Evolutionary conservation across 495 filamentous ascomycete genomes (phyloP), one percentile per base, ranked within the genome.

Genomic region (Margaritispora aquatica): DNA sequence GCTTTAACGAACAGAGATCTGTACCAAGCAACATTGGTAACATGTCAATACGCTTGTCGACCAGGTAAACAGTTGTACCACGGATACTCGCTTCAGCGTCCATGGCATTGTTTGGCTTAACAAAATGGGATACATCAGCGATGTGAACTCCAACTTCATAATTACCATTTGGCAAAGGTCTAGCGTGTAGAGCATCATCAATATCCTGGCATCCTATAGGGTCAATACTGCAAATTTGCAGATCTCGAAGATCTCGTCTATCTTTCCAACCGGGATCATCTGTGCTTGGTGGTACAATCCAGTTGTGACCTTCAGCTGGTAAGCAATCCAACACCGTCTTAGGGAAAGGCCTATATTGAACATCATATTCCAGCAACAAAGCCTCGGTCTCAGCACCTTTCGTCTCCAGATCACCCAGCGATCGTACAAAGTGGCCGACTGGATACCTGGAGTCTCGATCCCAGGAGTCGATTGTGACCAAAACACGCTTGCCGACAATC

Each of bases 21-120:
- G 94, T 98, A 27, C 94, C 94, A 17, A 98, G 82, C 23, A 98
- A 84, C 80, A 88, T 89, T 19, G 95, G 95, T 69, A 98, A 79
- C 95, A 98, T 98, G 74, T 98, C 94, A 64, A 98, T 97, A 63
- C 94, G 92, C 75, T 97, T 98, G 73, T 98, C 94, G 1, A 98
- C 95, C 23, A 98, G 78, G 66, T 98, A 98, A 26, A 98, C 94
- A 0, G 95, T 97, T 2, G 94, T 97, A 60, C 93, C 94, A 68
- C 94, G 86, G 59, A 92, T 81, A 67, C 89, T 92, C 1, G 94
- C 94, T 74, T 98, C 94, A 22, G 81, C 80, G 69, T 98, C 95
- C 95, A 98, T 98, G 41, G 94, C 84, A 69, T 94, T 97, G 69
- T 90, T 90, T 26, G 95, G 92, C 73, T 92, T 95, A 69, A 98